A percentile compares a stretch with the other conserved stretches of the same genome.
Evolutionary conservation across 768 basidiomycete species (phyloP).

Genomic region (Cystobasidium tubakii): DNA sequence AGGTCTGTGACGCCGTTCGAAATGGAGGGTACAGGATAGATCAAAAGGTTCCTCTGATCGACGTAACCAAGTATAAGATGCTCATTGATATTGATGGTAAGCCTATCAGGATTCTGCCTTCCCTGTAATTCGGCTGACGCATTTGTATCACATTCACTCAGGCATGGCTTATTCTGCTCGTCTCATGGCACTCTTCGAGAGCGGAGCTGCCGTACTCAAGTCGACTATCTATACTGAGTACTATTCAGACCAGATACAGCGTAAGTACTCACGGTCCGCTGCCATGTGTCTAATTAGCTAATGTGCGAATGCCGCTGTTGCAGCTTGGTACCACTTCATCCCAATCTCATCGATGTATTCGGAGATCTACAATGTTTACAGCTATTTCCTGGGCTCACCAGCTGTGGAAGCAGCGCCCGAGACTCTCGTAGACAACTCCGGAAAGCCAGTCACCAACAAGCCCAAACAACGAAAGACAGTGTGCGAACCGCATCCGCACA

Average conservation of each 20-base stretch:
- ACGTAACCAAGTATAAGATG: constrained; percentile 36
- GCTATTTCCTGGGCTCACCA: constrained; percentile 33
- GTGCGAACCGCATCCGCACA: background rate
- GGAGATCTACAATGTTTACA: constrained; percentile 38
- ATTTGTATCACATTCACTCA: background rate
- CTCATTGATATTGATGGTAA: constrained; percentile 35
- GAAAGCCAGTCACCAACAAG: background rate
- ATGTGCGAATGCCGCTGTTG: background rate
- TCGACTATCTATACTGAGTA: constrained; percentile 36
- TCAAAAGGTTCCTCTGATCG: constrained; percentile 30
- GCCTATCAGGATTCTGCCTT: background rate
- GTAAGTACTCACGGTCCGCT: background rate
- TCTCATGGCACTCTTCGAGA: constrained; percentile 32
- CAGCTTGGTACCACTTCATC: constrained; percentile 36
- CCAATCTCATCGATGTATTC: constrained; percentile 25
- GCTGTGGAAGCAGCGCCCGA: background rate
- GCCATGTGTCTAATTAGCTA: background rate
- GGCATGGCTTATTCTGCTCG: constrained; percentile 37
- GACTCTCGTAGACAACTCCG: background rate
- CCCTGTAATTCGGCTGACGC: too few species aligned
- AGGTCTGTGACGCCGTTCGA: constrained; percentile 28
- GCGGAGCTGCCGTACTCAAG: constrained; percentile 30
- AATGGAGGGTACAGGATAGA: constrained; percentile 18
- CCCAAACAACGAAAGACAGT: background rate
- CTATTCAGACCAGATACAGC: constrained; percentile 32